Conservation (phyloP, 208 protist species). For the Borovskyia barvae region DNA sequence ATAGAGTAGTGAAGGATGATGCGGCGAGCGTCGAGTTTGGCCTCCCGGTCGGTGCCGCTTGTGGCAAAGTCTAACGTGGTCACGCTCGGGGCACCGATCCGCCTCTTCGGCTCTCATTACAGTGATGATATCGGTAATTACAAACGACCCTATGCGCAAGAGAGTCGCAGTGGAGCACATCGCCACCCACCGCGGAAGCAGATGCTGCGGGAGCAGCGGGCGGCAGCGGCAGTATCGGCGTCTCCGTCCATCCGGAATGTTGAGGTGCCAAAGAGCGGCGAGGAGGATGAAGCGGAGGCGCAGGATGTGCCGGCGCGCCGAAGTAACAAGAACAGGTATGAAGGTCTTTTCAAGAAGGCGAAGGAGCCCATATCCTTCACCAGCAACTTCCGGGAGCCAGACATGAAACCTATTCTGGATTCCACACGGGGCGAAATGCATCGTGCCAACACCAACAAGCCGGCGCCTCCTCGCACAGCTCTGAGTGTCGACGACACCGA, state of each 20-base stretch:
- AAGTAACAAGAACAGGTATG: conserved; percentile 64
- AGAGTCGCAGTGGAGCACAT: conserved; percentile 48
- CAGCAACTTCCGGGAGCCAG: conserved; percentile 44
- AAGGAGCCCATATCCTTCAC: conserved; percentile 52
- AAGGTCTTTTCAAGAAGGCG: conserved; percentile 39
- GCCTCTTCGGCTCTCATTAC: conserved; percentile 40
- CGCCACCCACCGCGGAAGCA: conserved; percentile 36
- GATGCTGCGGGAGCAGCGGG: conserved; percentile 24
- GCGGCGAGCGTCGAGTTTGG: conserved; percentile 21
- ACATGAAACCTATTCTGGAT: conserved; percentile 25
- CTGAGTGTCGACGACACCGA: conserved; percentile 42
- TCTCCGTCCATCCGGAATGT: background rate
- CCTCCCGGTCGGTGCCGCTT: conserved; percentile 1
- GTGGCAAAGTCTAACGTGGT: conserved; percentile 1
- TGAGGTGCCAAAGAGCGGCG: background rate
- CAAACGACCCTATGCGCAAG: conserved; percentile 28
- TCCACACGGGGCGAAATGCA: conserved; percentile 1
- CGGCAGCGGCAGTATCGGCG: conserved; percentile 7
- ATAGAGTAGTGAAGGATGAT: conserved; percentile 23
- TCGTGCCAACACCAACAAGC: background rate
- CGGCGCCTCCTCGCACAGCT: background rate
- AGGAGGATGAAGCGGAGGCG: conserved; percentile 6
- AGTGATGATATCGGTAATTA: conserved; percentile 30
- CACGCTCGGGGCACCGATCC: conserved; percentile 4
- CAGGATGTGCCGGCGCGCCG: conserved; percentile 21